Evolutionary conservation across 345 rosid genomes (phyloP).

Genomic region (Kandelia obovata): DNA sequence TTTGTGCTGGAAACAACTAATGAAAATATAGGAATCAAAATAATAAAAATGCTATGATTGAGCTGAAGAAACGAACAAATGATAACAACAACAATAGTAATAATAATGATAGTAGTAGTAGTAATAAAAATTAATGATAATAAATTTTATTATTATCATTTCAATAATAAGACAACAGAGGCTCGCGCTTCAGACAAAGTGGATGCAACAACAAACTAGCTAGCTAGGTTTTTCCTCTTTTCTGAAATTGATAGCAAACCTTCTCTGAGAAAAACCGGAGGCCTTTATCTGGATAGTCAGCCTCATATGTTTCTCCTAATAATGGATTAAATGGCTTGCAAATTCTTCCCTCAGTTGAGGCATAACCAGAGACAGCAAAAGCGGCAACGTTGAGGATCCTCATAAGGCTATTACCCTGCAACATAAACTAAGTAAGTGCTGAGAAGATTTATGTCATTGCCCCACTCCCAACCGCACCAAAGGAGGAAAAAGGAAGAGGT

Average conservation of each 20-base stretch:
- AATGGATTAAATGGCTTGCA: slow-evolving; percentile 99
- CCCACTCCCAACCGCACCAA: too few relatives aligned
- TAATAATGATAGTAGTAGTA: too few relatives aligned
- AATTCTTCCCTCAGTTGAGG: slow-evolving; percentile 92
- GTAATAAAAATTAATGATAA: too few relatives aligned
- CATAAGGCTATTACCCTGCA: slow-evolving; percentile 87
- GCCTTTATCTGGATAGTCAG: slow-evolving; percentile 93
- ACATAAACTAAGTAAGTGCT: neutral
- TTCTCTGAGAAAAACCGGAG: slow-evolving; percentile 89
- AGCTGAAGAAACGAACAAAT: too few relatives aligned
- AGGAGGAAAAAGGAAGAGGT: too few relatives aligned
- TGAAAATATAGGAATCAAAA: neutral
- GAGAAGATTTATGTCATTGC: neutral
- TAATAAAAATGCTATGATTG: neutral
- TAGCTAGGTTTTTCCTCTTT: neutral
- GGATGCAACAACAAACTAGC: too few relatives aligned
- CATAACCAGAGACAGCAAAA: slow-evolving; percentile 96
- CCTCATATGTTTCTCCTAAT: slow-evolving; percentile 96
- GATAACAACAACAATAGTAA: too few relatives aligned
- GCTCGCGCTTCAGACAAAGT: too few relatives aligned
- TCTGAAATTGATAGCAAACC: slow-evolving; percentile 38
- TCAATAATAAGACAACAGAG: too few relatives aligned
- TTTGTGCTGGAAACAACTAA: neutral
- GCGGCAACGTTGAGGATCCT: slow-evolving; percentile 97
- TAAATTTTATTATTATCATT: too few relatives aligned